Evolutionary conservation across 1,284 basidiomycete species (phyloP).

Genomic region (Apiotrichum sp.): DNA sequence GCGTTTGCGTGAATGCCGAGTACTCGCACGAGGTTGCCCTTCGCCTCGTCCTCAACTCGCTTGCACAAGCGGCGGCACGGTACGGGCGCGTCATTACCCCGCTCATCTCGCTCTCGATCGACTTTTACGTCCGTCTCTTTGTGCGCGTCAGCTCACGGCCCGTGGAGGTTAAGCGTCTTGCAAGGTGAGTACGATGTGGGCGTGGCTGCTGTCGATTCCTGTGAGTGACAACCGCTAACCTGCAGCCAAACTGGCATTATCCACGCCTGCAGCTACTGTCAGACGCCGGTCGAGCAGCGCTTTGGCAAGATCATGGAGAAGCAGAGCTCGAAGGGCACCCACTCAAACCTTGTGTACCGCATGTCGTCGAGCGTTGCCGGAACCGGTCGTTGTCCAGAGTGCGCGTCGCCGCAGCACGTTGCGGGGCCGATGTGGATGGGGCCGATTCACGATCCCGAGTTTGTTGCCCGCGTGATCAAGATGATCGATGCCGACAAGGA

Average conservation of each 20-base stretch:
- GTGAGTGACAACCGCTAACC: background rate
- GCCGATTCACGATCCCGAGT: constrained; percentile 70
- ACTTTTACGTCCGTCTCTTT: constrained; percentile 95
- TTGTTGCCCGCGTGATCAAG: constrained; percentile 67
- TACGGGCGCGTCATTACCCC: constrained; percentile 91
- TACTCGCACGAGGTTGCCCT: constrained; percentile 91
- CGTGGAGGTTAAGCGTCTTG: constrained; percentile 77
- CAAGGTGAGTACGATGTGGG: constrained; percentile 26
- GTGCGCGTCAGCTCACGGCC: constrained; percentile 70
- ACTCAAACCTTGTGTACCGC: constrained; percentile 61
- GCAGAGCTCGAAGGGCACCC: constrained; percentile 47
- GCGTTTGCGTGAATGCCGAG: constrained; percentile 83
- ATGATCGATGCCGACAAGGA: constrained; percentile 57
- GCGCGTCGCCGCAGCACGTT: constrained; percentile 68
- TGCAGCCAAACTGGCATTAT: constrained; percentile 56
- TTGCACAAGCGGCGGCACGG: constrained; percentile 78
- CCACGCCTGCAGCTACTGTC: constrained; percentile 75
- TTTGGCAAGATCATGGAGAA: constrained; percentile 64
- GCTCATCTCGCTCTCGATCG: constrained; percentile 87
- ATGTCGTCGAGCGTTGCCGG: constrained; percentile 57
- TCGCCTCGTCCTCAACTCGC: constrained; percentile 76
- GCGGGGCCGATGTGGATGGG: constrained; percentile 97
- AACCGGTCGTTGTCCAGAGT: constrained; percentile 63
- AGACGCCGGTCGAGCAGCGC: constrained; percentile 70
- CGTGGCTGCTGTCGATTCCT: no score